phyloP scores from a whole-genome alignment of 768 basidiomycete genomes.

The Daedaleopsis nitida region DNA sequence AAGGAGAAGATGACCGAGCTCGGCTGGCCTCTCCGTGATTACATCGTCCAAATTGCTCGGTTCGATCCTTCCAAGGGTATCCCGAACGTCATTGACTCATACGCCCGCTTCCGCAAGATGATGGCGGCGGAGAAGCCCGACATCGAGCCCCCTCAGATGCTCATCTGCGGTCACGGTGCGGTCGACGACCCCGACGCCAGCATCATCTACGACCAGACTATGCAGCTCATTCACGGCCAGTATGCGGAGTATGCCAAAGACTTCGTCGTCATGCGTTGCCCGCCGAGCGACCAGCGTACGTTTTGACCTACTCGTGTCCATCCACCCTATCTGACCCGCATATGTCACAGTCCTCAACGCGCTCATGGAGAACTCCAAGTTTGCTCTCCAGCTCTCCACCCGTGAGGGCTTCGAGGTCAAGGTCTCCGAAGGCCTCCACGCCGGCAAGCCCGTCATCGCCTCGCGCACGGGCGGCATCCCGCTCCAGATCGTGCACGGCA shows the following conservation, averaged over 20 bases:
- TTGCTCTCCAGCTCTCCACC: conserved; percentile 88
- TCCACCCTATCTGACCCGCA: not conserved
- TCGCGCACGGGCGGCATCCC: conserved; percentile 91
- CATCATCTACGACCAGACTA: conserved; percentile 83
- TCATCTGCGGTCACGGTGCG: conserved; percentile 88
- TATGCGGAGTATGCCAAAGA: conserved; percentile 43
- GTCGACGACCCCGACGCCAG: conserved; percentile 96
- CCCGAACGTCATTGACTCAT: conserved; percentile 84
- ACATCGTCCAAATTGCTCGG: conserved; percentile 90
- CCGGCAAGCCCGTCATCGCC: conserved; percentile 85
- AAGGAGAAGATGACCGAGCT: conserved; percentile 84
- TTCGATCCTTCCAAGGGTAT: conserved; percentile 91
- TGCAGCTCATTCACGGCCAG: conserved; percentile 52
- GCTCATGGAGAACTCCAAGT: conserved; percentile 85
- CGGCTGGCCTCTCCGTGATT: conserved; percentile 79
- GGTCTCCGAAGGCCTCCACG: conserved; percentile 92
- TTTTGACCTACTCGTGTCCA: conserved; percentile 11
- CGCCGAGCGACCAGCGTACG: conserved; percentile 83
- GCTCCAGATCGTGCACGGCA: conserved; percentile 84
- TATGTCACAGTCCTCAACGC: conserved; percentile 70
- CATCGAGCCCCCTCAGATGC: conserved; percentile 69
- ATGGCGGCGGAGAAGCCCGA: conserved; percentile 48
- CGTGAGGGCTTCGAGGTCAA: conserved; percentile 98
- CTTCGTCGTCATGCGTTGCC: conserved; percentile 57
- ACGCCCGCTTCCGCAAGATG: conserved; percentile 76